Conservation (phyloP, 176 grass and related monocot genomes). For the Sorghum bicolor region Sorghum_bicolor_NCBIv3 NC_012876.2:1446001-1446500, state of each 20-base stretch:
- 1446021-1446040: background rate
- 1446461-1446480: too few species aligned
- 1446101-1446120: slow-evolving; percentile 13
- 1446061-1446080: background rate
- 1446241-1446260: background rate
- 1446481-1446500: too few species aligned
- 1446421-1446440: background rate
- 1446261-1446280: background rate
- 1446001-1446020: background rate
- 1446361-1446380: background rate
- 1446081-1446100: slow-evolving; percentile 2
- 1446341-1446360: background rate
- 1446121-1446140: background rate
- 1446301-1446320: background rate
- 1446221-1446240: slow-evolving; percentile 7
- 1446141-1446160: background rate
- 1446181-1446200: slow-evolving; percentile 2
- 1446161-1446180: background rate
- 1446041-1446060: background rate
- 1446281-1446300: background rate
- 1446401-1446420: background rate
- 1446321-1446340: background rate
- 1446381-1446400: background rate
- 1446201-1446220: slow-evolving; percentile 13
- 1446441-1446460: background rate